Percentiles rank a stretch among this genome's conserved stretches.
Evolutionary conservation across 345 rosid species (phyloP).

Genomic region (Iberis pinnata): DNA sequence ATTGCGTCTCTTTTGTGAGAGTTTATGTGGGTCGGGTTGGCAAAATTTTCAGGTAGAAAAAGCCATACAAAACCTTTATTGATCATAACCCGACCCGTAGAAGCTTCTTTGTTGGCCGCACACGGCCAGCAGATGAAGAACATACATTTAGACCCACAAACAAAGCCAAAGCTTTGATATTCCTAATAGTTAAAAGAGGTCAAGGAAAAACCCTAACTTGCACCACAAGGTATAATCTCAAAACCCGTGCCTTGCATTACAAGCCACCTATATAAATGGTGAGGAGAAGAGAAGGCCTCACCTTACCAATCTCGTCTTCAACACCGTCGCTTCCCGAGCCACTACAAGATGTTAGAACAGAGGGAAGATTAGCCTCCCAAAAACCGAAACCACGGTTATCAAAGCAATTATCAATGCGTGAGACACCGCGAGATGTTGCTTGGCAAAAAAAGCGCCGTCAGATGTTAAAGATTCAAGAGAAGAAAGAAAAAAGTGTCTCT

Average conservation of each 20-base stretch:
- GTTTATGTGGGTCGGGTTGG: constrained; percentile 33
- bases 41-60: constrained; percentile 16
- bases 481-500: constrained; percentile 25
- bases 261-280: constrained; percentile 15
- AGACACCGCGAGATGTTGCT: constrained; percentile 64
- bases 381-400: constrained; percentile 39
- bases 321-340: constrained; percentile 31
- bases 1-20: constrained; percentile 20
- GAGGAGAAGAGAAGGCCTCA: constrained; percentile 27
- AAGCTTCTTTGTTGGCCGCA: constrained; percentile 37
- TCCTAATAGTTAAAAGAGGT: neutral
- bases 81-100: constrained; percentile 26
- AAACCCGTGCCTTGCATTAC: neutral
- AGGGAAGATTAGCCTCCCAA: constrained; percentile 37
- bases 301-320: constrained; percentile 33
- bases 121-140: constrained; percentile 38
- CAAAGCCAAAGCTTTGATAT: constrained; percentile 24
- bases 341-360: constrained; percentile 28
- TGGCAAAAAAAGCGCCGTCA: constrained; percentile 87
- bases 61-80: constrained; percentile 12
- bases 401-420: constrained; percentile 82
- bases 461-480: constrained; percentile 47
- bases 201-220: neutral
- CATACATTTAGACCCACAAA: constrained; percentile 22
- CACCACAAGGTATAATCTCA: neutral